Evolutionary conservation across 306 rosid genomes (phyloP).

Genomic region (Malus domestica): DNA sequence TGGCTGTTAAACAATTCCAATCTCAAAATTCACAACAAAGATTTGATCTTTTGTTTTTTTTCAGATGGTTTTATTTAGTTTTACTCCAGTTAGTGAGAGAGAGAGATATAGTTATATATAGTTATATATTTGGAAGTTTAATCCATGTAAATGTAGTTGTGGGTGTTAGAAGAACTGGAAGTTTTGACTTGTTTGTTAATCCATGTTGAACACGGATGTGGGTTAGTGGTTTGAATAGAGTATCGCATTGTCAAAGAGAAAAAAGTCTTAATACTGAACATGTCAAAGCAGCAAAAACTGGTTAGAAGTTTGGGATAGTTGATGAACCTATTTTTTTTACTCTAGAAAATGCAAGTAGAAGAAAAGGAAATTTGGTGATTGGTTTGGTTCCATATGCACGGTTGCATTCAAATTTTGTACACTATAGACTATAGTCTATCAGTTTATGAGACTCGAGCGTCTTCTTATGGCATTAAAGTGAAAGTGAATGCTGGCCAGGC

Average conservation of each 20-base stretch:
- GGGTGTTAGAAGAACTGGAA: not conserved
- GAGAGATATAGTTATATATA: not conserved
- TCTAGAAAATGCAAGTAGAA: not conserved
- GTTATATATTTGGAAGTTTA: not conserved
- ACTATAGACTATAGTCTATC: not conserved
- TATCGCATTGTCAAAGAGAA: not conserved
- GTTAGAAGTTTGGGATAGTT: not conserved
- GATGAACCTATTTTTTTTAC: not conserved
- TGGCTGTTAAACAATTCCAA: not conserved
- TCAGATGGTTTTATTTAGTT: not conserved
- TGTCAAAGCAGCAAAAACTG: not conserved
- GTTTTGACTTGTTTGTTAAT: not conserved
- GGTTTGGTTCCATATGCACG: not conserved
- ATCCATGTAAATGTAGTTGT: not conserved
- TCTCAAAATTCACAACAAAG: not conserved
- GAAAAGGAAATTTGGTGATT: not conserved
- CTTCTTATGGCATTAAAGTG: conserved; percentile 21
- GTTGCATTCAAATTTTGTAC: not conserved
- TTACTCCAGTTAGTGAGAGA: not conserved
- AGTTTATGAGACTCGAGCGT: not conserved
- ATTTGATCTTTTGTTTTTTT: not conserved
- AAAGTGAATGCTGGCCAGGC: conserved; percentile 55
- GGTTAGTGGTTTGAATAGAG: too few relatives aligned
- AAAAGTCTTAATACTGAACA: not conserved
- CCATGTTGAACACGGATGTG: not conserved